Percentiles rank a stretch among this genome's conserved stretches.
Evolutionary conservation across 768 basidiomycete species (phyloP).

Genomic region (Pleurotus platypus): DNA sequence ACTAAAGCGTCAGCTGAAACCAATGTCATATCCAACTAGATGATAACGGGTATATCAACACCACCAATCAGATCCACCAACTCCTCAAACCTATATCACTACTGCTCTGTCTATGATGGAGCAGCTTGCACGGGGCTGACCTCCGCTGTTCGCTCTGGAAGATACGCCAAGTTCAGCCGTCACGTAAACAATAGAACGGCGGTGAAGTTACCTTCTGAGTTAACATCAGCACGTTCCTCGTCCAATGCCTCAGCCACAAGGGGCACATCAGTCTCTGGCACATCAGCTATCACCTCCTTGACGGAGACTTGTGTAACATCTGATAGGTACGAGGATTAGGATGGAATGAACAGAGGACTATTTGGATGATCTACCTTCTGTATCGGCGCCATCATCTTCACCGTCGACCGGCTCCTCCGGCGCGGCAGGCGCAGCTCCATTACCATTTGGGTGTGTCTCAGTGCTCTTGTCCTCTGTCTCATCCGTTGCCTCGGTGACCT

Average conservation of each 20-base stretch:
- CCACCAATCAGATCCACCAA: not conserved
- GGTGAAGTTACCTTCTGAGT: not conserved
- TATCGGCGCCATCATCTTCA: not conserved
- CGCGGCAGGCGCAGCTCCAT: not conserved
- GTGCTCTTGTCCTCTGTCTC: not conserved
- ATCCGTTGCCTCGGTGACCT: not conserved
- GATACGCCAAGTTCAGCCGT: not conserved
- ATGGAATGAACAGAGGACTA: not conserved
- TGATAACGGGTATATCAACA: constrained; percentile 1
- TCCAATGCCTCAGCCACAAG: not conserved
- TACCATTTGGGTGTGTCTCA: constrained; percentile 7
- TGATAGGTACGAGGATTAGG: not conserved
- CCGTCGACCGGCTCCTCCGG: not conserved
- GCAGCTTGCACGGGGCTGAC: not conserved
- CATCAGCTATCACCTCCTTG: not conserved
- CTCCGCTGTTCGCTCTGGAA: not conserved
- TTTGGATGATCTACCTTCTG: not conserved
- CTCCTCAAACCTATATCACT: not conserved
- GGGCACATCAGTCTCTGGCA: not conserved
- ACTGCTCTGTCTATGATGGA: not conserved
- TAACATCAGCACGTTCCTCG: not conserved
- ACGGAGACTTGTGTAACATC: not conserved
- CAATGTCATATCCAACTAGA: constrained; percentile 4
- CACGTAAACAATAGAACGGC: not conserved
- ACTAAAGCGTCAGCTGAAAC: constrained; percentile 1